Evolutionary conservation across 371 early-diverging fungal species (phyloP).

Genomic region (Apophysomyces elegans): DNA sequence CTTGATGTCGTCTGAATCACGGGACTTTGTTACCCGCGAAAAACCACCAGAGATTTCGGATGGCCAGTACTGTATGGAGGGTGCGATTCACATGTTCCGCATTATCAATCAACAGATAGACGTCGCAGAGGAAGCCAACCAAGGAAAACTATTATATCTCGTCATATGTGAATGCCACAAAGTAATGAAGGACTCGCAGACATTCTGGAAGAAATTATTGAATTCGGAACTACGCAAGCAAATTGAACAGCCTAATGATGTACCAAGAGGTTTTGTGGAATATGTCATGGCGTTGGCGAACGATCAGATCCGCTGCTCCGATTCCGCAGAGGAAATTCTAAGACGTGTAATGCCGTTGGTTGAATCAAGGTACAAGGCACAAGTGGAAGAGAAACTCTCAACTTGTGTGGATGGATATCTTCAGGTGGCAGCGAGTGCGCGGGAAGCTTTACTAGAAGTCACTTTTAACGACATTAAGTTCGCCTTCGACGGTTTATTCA

Average conservation of each 20-base stretch:
- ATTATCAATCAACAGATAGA: constrained; percentile 97
- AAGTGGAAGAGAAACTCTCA: constrained; percentile 65
- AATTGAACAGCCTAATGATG: constrained; percentile 68
- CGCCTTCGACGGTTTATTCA: constrained; percentile 75
- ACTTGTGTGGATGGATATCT: constrained; percentile 81
- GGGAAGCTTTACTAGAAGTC: constrained; percentile 77
- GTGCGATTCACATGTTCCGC: constrained; percentile 88
- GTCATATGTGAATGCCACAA: constrained; percentile 87
- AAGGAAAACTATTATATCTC: constrained; percentile 85
- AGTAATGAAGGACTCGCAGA: constrained; percentile 80
- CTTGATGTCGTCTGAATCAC: constrained; percentile 82
- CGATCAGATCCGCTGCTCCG: constrained; percentile 86
- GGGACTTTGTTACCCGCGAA: constrained; percentile 75
- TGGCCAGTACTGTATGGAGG: constrained; percentile 80
- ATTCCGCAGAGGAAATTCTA: constrained; percentile 84
- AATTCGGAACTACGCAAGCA: constrained; percentile 76
- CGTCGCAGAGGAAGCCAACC: constrained; percentile 80
- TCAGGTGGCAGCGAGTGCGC: constrained; percentile 73
- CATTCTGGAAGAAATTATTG: constrained; percentile 77
- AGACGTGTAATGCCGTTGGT: constrained; percentile 69
- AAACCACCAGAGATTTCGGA: constrained; percentile 78
- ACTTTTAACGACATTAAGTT: constrained; percentile 82
- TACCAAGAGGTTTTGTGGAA: constrained; percentile 84
- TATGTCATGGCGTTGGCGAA: constrained; percentile 95
- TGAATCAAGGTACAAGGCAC: constrained; percentile 68